Evolutionary conservation across 805 yeast species (phyloP).

Genomic region (Pichia phayaonensis): DNA sequence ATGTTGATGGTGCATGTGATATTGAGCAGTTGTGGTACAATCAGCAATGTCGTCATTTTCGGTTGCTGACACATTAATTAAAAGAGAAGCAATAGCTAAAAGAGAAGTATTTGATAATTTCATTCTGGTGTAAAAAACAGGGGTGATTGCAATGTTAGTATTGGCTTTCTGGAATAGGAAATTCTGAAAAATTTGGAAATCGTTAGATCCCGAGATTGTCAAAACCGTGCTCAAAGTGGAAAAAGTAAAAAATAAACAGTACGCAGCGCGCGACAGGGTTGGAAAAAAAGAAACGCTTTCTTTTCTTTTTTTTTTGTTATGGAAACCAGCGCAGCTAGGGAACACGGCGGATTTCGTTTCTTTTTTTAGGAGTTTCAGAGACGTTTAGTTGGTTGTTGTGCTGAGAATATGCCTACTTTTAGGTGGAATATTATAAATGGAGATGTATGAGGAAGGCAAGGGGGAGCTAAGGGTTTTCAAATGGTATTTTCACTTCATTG

Average conservation of each 20-base stretch:
- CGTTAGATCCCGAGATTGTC: not conserved
- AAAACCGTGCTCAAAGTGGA: not conserved
- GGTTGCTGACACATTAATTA: conserved; percentile 22
- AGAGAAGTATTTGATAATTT: conserved; percentile 19
- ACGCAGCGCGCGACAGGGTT: not conserved
- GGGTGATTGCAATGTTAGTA: conserved; percentile 1
- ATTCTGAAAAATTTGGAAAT: too few species aligned
- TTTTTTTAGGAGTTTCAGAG: not conserved
- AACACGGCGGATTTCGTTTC: not conserved
- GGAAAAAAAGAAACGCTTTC: not conserved
- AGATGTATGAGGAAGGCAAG: too few species aligned
- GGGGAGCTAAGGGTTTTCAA: too few species aligned
- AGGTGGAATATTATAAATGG: too few species aligned
- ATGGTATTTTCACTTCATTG: too few species aligned
- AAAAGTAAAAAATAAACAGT: not conserved
- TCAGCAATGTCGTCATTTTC: conserved; percentile 31
- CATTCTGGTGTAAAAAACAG: conserved; percentile 12
- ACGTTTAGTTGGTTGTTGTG: not conserved
- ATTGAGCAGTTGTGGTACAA: conserved; percentile 31
- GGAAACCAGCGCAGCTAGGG: not conserved
- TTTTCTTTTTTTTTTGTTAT: not conserved
- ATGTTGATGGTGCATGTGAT: conserved; percentile 56
- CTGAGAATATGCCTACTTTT: too few species aligned
- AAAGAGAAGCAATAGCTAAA: conserved; percentile 20
- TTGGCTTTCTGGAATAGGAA: not conserved